Evolutionary conservation across 768 basidiomycete species (phyloP).

Genomic region (Galerina sulciceps): DNA sequence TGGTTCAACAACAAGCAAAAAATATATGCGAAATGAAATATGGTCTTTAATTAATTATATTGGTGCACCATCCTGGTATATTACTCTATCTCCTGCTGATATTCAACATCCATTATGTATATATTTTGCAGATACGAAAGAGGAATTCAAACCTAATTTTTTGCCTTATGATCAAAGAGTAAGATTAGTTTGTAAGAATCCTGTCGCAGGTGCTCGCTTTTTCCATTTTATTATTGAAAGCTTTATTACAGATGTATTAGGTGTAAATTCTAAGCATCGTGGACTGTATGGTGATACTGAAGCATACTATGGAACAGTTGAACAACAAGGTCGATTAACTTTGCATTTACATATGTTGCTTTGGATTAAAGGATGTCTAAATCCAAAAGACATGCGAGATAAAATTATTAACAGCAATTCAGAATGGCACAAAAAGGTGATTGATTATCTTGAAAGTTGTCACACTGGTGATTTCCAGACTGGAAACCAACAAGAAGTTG

Average conservation of each 20-base stretch:
- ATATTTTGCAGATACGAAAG: conserved; percentile 22
- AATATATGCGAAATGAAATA: too few species aligned
- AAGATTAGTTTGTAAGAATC: conserved; percentile 23
- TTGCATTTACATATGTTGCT: conserved; percentile 34
- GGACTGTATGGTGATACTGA: conserved; percentile 28
- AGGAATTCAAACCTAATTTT: conserved; percentile 12
- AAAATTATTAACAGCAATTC: conserved; percentile 22
- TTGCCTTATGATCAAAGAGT: conserved; percentile 10
- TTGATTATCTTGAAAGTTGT: conserved; percentile 27
- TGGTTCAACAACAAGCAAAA: too few species aligned
- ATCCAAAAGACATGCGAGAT: conserved; percentile 36
- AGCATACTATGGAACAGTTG: conserved; percentile 28
- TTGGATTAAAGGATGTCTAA: conserved; percentile 10
- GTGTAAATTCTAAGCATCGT: conserved; percentile 4
- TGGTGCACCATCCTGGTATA: too few species aligned
- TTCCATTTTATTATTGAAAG: conserved; percentile 32
- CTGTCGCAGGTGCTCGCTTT: conserved; percentile 34
- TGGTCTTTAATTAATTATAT: too few species aligned
- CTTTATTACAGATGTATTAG: conserved; percentile 28
- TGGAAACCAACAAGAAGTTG: conserved; percentile 26
- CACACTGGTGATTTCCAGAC: conserved; percentile 33
- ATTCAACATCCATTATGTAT: conserved; percentile 27
- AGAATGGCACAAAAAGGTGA: conserved; percentile 22
- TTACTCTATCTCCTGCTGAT: conserved; percentile 11
- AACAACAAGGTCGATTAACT: conserved; percentile 32